phyloP scores from a whole-genome alignment of 441 rosid genomes.

The Breynia disticha region DNA sequence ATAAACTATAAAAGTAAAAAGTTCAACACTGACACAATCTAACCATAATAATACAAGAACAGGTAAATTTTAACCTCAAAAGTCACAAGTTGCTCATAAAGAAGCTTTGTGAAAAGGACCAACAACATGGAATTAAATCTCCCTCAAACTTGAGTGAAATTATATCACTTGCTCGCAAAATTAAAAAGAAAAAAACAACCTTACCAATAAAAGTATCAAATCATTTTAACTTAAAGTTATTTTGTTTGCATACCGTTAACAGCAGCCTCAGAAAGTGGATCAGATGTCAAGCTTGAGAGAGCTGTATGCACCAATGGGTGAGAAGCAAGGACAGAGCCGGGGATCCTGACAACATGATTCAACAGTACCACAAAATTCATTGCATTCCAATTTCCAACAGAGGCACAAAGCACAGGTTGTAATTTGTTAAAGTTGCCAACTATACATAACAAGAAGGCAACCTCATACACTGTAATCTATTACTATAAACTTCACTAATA shows the following conservation, averaged over 20 bases:
- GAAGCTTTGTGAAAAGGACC: no score
- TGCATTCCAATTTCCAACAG: conserved; percentile 1
- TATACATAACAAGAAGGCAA: background rate
- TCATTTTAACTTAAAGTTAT: conserved; percentile 3
- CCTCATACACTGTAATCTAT: conserved; percentile 1
- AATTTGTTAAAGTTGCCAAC: conserved; percentile 3
- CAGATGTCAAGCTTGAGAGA: conserved; percentile 82
- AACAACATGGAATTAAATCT: no score
- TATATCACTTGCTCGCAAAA: background rate
- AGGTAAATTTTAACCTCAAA: no score
- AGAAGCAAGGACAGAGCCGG: conserved; percentile 83
- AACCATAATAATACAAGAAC: no score
- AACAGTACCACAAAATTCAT: conserved; percentile 10
- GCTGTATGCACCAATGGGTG: conserved; percentile 88
- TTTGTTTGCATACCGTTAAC: conserved; percentile 66
- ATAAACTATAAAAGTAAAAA: no score
- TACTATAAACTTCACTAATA: background rate
- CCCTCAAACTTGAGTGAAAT: no score
- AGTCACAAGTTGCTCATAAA: no score
- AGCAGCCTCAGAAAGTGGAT: conserved; percentile 90
- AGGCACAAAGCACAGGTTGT: background rate
- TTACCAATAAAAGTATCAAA: background rate
- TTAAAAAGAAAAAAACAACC: background rate
- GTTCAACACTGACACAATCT: no score
- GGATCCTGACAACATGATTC: conserved; percentile 50